These are phyloP conservation scores for Grigorovia humatica DNA, from an alignment of 805 yeast genomes.

Conservation along the genomic window DNA sequence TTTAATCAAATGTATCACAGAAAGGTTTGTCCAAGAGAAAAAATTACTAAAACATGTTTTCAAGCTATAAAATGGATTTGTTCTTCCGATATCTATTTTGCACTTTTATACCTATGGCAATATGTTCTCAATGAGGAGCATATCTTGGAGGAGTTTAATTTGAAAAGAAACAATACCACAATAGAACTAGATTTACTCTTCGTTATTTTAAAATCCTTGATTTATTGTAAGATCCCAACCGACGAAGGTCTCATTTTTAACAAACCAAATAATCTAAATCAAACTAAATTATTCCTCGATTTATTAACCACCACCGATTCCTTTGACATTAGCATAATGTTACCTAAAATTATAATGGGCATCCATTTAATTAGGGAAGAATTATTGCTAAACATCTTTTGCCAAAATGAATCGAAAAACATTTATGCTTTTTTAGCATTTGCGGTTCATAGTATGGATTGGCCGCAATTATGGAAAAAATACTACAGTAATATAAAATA, in stretches of 20 bases:
- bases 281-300: slow-evolving; percentile 10
- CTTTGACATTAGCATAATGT: neutral
- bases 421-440: slow-evolving; percentile 52
- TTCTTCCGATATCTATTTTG: slow-evolving; percentile 7
- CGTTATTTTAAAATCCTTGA: neutral
- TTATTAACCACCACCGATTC: slow-evolving; percentile 1
- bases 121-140: slow-evolving; percentile 4
- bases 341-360: slow-evolving; percentile 55
- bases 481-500: slow-evolving; percentile 34
- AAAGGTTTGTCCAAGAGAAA: slow-evolving; percentile 7
- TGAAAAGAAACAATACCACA: neutral
- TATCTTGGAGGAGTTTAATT: neutral
- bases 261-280: neutral
- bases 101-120: slow-evolving; percentile 19
- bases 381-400: slow-evolving; percentile 43
- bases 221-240: neutral
- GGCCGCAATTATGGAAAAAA: slow-evolving; percentile 57
- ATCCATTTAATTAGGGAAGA: slow-evolving; percentile 78
- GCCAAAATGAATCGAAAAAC: slow-evolving; percentile 26
- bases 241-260: neutral
- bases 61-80: slow-evolving; percentile 15
- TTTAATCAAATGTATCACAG: neutral
- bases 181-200: slow-evolving; percentile 4
- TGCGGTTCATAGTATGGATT: slow-evolving; percentile 56
- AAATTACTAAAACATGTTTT: slow-evolving; percentile 11